phyloP scores from a whole-genome alignment of 2,329 filamentous ascomycete species.

The Colletotrichum musae region DNA sequence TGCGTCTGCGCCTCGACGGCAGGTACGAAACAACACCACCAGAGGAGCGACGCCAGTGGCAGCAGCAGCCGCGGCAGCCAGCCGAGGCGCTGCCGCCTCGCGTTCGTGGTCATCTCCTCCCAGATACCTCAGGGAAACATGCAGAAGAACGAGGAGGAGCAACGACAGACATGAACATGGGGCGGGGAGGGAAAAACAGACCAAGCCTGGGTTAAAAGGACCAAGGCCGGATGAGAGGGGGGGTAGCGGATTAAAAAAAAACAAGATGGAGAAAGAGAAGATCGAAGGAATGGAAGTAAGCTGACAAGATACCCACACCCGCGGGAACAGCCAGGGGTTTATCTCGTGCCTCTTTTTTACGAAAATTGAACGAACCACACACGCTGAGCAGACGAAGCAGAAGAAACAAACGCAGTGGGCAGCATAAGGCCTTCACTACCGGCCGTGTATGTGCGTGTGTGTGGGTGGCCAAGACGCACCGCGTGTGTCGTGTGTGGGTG shows the following conservation, averaged over 20 bases:
- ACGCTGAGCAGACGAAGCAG: not conserved
- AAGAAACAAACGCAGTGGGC: slow-evolving; percentile 24
- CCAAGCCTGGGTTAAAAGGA: too few species aligned
- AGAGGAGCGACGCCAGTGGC: slow-evolving; percentile 4
- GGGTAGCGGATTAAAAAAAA: not conserved
- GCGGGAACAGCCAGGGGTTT: slow-evolving; percentile 2
- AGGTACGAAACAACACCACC: not conserved
- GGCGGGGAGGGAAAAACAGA: not conserved
- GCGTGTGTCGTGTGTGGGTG: slow-evolving; percentile 17
- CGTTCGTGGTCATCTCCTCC: slow-evolving; percentile 33
- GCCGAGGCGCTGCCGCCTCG: slow-evolving; percentile 22
- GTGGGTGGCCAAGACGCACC: slow-evolving; percentile 15
- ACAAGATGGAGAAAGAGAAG: not conserved
- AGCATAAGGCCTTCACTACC: slow-evolving; percentile 8
- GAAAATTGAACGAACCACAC: slow-evolving; percentile 12
- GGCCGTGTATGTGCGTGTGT: not conserved
- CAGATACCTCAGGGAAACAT: slow-evolving; percentile 28
- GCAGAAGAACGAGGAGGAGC: not conserved
- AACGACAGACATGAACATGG: not conserved
- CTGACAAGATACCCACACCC: not conserved
- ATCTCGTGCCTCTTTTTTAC: slow-evolving; percentile 7
- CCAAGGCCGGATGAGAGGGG: not conserved
- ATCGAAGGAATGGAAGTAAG: not conserved
- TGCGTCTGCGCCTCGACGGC: slow-evolving; percentile 34
- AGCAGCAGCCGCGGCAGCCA: slow-evolving; percentile 20